Evolutionary conservation across 495 filamentous ascomycete species (phyloP).

Genomic region (Lophiostoma macrostomum): DNA sequence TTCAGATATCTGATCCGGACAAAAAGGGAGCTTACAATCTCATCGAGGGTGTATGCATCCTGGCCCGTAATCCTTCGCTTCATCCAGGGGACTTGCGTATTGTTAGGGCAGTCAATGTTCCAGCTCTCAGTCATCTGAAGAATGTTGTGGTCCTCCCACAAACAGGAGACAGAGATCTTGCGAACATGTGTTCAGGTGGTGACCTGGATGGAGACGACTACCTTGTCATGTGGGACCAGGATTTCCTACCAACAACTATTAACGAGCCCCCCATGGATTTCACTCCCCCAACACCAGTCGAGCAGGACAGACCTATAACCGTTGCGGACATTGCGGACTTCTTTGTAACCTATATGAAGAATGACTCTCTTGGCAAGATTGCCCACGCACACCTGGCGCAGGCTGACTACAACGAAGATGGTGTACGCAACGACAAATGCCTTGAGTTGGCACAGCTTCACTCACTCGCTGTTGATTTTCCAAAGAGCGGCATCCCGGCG

Average conservation of each 20-base stretch:
- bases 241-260: conserved; percentile 67
- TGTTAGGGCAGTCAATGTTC: conserved; percentile 76
- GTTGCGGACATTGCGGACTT: conserved; percentile 72
- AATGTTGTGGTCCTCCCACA: conserved; percentile 87
- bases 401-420: conserved; percentile 60
- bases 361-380: conserved; percentile 74
- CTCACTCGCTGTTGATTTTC: conserved; percentile 88
- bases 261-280: conserved; percentile 75
- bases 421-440: conserved; percentile 68
- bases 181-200: conserved; percentile 93
- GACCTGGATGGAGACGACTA: conserved; percentile 97
- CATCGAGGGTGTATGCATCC: conserved; percentile 73
- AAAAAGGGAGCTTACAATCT: conserved; percentile 55
- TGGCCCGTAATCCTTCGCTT: conserved; percentile 90
- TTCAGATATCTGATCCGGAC: conserved; percentile 64
- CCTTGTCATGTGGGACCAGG: conserved; percentile 85
- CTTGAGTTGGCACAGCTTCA: conserved; percentile 75
- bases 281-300: conserved; percentile 48
- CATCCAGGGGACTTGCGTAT: conserved; percentile 92
- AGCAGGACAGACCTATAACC: conserved; percentile 56
- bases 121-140: conserved; percentile 66
- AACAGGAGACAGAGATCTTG: conserved; percentile 76
- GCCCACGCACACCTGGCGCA: conserved; percentile 80
- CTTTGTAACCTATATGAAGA: conserved; percentile 93
- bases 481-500: conserved; percentile 81